Percentiles rank a stretch among this genome's conserved stretches.
phyloP scores from a whole-genome alignment of 1,284 basidiomycete species.

The Tranzscheliella williamsii region DNA sequence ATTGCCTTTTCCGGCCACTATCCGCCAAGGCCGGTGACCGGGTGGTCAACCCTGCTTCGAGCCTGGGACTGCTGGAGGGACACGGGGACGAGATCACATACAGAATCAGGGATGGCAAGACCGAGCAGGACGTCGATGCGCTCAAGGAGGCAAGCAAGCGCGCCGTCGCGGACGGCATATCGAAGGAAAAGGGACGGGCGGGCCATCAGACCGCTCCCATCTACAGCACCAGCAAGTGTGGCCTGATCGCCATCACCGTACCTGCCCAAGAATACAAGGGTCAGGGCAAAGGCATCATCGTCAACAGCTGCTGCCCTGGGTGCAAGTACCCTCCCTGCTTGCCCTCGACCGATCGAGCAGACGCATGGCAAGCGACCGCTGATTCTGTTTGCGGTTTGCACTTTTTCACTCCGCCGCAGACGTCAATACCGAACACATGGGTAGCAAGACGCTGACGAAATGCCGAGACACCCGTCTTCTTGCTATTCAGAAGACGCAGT shows the following conservation, averaged over 20 bases:
- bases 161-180: not conserved
- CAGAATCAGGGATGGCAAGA: constrained; percentile 12
- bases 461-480: not conserved
- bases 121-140: constrained; percentile 1
- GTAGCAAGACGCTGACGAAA: not conserved
- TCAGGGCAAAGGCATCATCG: constrained; percentile 5
- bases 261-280: constrained; percentile 13
- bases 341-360: no score
- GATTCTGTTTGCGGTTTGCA: no score
- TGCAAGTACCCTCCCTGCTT: no score
- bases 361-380: no score
- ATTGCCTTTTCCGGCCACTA: no score
- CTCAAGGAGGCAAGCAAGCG: not conserved
- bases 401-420: no score
- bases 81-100: constrained; percentile 18
- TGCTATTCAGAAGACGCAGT: no score
- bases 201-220: constrained; percentile 36
- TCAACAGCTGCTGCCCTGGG: constrained; percentile 47
- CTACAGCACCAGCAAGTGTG: constrained; percentile 37
- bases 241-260: constrained; percentile 15
- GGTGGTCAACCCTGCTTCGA: constrained; percentile 31
- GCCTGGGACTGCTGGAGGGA: constrained; percentile 27
- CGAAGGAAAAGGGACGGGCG: not conserved
- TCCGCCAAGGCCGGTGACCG: constrained; percentile 11
- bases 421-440: not conserved